Evolutionary conservation across 768 basidiomycete species (phyloP), one percentile per base, ranked within the genome.

Genomic region (Amanita subjunquillea): DNA sequence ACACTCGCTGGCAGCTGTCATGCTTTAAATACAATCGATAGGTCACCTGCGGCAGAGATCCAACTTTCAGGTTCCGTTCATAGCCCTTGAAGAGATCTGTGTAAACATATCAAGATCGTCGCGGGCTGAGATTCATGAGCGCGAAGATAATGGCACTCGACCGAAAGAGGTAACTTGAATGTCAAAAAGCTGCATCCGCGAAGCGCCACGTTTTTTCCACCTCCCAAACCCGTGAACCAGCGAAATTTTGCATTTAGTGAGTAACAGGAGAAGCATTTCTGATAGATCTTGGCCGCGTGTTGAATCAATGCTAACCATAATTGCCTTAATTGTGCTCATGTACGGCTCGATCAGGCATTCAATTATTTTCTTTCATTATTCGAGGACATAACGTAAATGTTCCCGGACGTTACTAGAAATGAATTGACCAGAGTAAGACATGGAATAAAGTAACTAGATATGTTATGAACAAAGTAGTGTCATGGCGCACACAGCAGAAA

Each of bases 381-480:
- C n/a, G n/a, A 10, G 15, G 27, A n/a, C n/a, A 29, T 46, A 29
- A 46, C 44, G 44, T 46, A 27, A 46, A 29, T 46, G 17, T 9
- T n/a, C 27, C 43, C n/a, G 25, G 43, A 45, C 15, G 43, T 13
- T 30, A 46, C 27, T 32, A 30, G 44, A 29, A 12, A 25, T 15
- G 27, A 46, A 15, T 30, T n/a, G 44, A 29, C 20, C 43, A 6
- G 8, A 44, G 27, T 29, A 44, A 44, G n/a, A 25, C 44, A 36
- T 47, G 29, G 34, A 34, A 39, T 50, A 50, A 41, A 29, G 41
- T 50, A 39, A 50, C 41, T 25, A 10, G 49, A 40, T 50, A 50
- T 39, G 30, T 41, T 50, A 41, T 20, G 40, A 12, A 25, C 20
- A 41, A 50, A 23, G 3, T 46, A 13, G n/a, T 32, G 44, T 46